phyloP scores from a whole-genome alignment of 2,329 filamentous ascomycete species.

The Ophiocordyceps sinensis region DNA sequence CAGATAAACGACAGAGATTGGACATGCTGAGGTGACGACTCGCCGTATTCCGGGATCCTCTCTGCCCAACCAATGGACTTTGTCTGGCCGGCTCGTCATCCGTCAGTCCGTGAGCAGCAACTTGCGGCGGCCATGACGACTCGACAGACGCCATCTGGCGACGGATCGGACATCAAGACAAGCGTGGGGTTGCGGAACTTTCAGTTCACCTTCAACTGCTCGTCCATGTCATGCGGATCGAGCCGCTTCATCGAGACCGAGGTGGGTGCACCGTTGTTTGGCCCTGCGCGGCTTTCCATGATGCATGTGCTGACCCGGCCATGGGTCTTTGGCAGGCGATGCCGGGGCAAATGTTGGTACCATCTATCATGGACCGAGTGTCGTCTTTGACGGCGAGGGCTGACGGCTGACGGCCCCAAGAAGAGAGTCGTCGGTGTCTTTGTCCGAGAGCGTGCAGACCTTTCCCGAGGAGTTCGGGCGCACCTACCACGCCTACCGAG shows the following conservation, averaged over 20 bases:
- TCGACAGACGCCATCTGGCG: background rate
- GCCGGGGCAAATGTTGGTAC: conserved; percentile 10
- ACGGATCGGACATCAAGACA: background rate
- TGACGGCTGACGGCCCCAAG: background rate
- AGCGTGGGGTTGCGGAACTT: conserved; percentile 5
- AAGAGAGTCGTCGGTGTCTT: conserved; percentile 18
- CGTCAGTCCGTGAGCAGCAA: background rate
- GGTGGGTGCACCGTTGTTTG: conserved; percentile 9
- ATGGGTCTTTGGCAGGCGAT: conserved; percentile 5
- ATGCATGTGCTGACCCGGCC: conserved; percentile 7
- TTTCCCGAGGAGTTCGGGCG: conserved; percentile 29
- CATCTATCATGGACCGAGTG: background rate
- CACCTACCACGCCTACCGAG: conserved; percentile 32
- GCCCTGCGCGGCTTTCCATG: background rate
- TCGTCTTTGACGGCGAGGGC: background rate
- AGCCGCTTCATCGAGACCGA: conserved; percentile 19
- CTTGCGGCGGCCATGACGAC: background rate
- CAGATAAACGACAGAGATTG: too few relatives aligned
- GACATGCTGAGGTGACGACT: too few relatives aligned
- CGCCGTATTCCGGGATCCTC: too few relatives aligned
- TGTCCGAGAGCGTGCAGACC: conserved; percentile 25
- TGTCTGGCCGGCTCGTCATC: background rate
- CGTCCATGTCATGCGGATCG: conserved; percentile 9
- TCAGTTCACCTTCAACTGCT: conserved; percentile 18
- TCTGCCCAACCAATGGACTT: background rate